Evolutionary conservation across 306 rosid genomes (phyloP).

Genomic region (Vigna angularis): DNA sequence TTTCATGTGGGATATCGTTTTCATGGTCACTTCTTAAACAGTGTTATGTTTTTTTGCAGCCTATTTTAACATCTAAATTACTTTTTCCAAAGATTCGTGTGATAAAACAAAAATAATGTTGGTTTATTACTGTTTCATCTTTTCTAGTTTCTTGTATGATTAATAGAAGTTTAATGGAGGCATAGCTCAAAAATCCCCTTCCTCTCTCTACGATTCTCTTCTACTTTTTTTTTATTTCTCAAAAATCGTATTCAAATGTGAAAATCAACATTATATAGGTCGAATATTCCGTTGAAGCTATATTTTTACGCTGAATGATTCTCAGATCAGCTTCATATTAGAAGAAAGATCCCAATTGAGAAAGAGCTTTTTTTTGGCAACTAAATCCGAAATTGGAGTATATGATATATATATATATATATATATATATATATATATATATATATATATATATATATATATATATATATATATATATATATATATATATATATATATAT

Average conservation of each 20-base stretch:
- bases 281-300: neutral
- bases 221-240: neutral
- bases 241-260: neutral
- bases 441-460: no score
- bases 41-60: slow-evolving; percentile 28
- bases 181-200: neutral
- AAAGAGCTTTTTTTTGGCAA: slow-evolving; percentile 17
- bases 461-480: neutral
- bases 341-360: neutral
- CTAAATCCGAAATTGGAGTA: slow-evolving; percentile 45
- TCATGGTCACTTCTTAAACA: slow-evolving; percentile 30
- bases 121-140: slow-evolving; percentile 15
- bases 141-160: neutral
- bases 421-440: no score
- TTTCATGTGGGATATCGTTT: slow-evolving; percentile 39
- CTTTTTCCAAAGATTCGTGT: slow-evolving; percentile 43
- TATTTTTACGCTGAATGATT: neutral
- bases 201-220: neutral
- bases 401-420: neutral
- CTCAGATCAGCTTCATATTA: neutral
- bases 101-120: slow-evolving; percentile 24
- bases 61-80: slow-evolving; percentile 30
- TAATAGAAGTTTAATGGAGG: neutral
- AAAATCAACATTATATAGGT: neutral
- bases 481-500: no score